Evolutionary conservation across 495 filamentous ascomycete species (phyloP), one percentile per base, ranked within the genome.

Genomic region (Delitschia confertaspora): DNA sequence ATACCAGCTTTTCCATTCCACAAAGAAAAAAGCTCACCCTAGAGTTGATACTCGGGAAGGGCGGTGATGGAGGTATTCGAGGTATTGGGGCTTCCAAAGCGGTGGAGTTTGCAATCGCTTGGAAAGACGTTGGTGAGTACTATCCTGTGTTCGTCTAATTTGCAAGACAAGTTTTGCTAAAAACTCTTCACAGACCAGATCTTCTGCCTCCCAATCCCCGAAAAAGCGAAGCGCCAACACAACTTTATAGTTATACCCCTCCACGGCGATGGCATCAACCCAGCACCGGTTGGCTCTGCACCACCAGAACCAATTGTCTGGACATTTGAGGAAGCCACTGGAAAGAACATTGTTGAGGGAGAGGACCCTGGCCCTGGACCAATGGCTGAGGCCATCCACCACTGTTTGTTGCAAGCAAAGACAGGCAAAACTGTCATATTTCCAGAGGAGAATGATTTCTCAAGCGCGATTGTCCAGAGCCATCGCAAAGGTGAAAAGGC

Each of bases 1-100:
- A 65, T 16, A 53, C 60, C 42, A 60, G 58, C 46, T 62, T 65
- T 42, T 58, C 57, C 16, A 46, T 63, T 4, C 91, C 91, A 11
- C 82, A 85, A 65, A 72, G 91, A 48, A 98, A 95, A 68, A 98
- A 96, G 68, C 79, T 89, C 55, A 82, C 75, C 30, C 66, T 96
- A 21, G 81, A 85, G 63, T 69, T 96, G 11, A 40, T 62, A 11
- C 19, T 21, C 2, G 24, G 33, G 29, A 47, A 45, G 18, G 62
- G 61, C 13, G 61, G 63, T 67, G 76, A 58, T 52, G 69, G 53
- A 52, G 80, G 77, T 38, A 59, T 95, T 30, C 80, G 81, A 41
- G 85, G 82, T 6, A 70, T 76, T 16, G 78, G 78, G 33, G 69
- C 80, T 6, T 63, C 73, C 8, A 77, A 78, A 24, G 70, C 69